Evolutionary conservation across 2,329 filamentous ascomycete species (phyloP).

Genomic region (Penicillium sp.): DNA sequence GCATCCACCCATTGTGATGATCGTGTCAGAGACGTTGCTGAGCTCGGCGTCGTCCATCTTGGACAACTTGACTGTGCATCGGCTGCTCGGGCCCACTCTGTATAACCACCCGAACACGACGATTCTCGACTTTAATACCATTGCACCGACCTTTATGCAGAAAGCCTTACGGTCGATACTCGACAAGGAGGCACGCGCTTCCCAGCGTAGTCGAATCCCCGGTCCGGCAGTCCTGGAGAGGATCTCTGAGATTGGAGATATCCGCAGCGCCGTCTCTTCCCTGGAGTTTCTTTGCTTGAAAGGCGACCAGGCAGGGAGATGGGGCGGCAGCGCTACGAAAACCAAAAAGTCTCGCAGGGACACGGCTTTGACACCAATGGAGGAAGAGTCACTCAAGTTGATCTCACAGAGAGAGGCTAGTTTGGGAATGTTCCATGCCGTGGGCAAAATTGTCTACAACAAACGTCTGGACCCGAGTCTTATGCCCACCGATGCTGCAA

Average conservation of each 20-base stretch:
- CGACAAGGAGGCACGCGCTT: slow-evolving; percentile 78
- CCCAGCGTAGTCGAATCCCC: slow-evolving; percentile 70
- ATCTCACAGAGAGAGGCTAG: slow-evolving; percentile 85
- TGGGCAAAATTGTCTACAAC: slow-evolving; percentile 95
- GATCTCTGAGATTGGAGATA: slow-evolving; percentile 83
- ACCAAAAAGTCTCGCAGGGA: slow-evolving; percentile 57
- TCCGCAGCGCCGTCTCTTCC: slow-evolving; percentile 86
- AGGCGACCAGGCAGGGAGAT: slow-evolving; percentile 69
- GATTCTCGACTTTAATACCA: slow-evolving; percentile 87
- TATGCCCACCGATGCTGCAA: slow-evolving; percentile 36
- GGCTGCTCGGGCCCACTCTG: slow-evolving; percentile 82
- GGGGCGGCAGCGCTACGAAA: slow-evolving; percentile 73
- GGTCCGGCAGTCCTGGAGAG: slow-evolving; percentile 74
- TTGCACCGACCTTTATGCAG: slow-evolving; percentile 79
- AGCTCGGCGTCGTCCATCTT: slow-evolving; percentile 80
- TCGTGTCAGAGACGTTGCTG: slow-evolving; percentile 86
- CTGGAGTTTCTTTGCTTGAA: slow-evolving; percentile 89
- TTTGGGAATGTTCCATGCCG: slow-evolving; percentile 91
- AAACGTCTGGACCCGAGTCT: slow-evolving; percentile 65
- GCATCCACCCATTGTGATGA: slow-evolving; percentile 74
- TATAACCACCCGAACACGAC: slow-evolving; percentile 74
- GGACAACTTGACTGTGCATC: slow-evolving; percentile 90
- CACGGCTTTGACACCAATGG: slow-evolving; percentile 64
- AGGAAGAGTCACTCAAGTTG: slow-evolving; percentile 74
- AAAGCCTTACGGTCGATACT: slow-evolving; percentile 82